Base-by-base conservation (phyloP, 1,284 basidiomycete species). In the Cryptococcus neoformans region DNA sequence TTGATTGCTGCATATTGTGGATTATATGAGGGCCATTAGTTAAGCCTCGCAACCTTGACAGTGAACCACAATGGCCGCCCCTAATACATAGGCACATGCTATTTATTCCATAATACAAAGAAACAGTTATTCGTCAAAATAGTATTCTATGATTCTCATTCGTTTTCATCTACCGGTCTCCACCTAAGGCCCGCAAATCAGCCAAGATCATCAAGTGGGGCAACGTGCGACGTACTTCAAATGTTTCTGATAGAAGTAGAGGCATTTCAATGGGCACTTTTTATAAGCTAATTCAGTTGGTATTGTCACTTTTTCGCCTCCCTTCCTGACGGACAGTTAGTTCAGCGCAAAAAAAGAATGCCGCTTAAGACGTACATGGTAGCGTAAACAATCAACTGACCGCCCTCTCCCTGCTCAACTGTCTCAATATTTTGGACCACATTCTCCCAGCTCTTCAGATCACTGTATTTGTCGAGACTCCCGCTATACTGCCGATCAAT, bases 201-300 rank as follows among this genome's bases (percentile, higher is more conserved):
- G 28, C 28, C 28, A 28, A 28, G 3, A 4, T 28, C 28, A 28
- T 28, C 28, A 28, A 28, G 28, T 28, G 28, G 28, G 28, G 28
- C 28, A 28, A 28, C 4, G 28, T 28, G 28, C 4, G 28, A 53
- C 59, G 21, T 56, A 76, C 70, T 72, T 73, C 51, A 78, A 69
- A 61, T 77, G 74, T 11, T 55, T 50, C 55, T 78, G 74, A 64
- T 77, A 78, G 56, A 77, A 78, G 40, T 70, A 55, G 44, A 76
- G 10, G 12, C 70, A 70, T 53, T 69, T 68, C 58, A 74, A 69
- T 0, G 75, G 76, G 53, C 71, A 75, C 46, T 73, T 66, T 42
- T 49, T 58, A 59, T 76, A 68, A 4, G 60, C 71, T 4, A 73
- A 55, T 1, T 66, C 64, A 4, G 62, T 67, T 5, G 61, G 42